These are phyloP conservation scores for Biscogniauxia marginata DNA, from an alignment of 2,329 filamentous ascomycete genomes.

Conservation along the genomic window DNA sequence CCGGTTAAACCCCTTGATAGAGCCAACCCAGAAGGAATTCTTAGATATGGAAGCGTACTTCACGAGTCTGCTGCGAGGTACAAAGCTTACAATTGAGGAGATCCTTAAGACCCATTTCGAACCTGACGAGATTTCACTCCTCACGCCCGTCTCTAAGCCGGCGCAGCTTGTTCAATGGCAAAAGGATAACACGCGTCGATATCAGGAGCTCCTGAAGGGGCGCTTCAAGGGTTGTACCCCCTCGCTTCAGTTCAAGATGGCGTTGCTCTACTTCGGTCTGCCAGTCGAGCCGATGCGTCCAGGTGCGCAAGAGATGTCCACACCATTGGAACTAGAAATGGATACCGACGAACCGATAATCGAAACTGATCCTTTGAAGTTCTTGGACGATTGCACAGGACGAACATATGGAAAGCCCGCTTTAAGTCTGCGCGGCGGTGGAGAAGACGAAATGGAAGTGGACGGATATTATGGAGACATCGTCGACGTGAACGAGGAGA, in stretches of 20 bases:
- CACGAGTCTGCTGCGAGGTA: constrained; percentile 21
- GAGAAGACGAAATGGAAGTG: background rate
- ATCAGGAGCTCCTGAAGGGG: constrained; percentile 28
- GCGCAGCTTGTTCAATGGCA: constrained; percentile 34
- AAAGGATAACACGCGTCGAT: constrained; percentile 30
- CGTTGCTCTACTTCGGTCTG: constrained; percentile 48
- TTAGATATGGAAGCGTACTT: constrained; percentile 29
- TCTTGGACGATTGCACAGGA: constrained; percentile 21
- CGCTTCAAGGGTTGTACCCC: constrained; percentile 31
- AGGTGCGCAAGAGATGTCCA: constrained; percentile 10
- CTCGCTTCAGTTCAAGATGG: constrained; percentile 40
- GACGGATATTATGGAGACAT: too few species aligned
- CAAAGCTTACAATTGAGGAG: constrained; percentile 23
- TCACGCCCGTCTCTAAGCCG: constrained; percentile 29
- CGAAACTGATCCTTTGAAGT: constrained; percentile 18
- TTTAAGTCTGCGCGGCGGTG: constrained; percentile 18
- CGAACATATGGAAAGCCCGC: constrained; percentile 1
- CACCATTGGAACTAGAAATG: constrained; percentile 12
- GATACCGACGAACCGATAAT: constrained; percentile 1
- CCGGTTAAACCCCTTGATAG: constrained; percentile 22
- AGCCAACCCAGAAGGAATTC: constrained; percentile 18
- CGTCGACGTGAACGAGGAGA: too few species aligned
- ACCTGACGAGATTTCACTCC: constrained; percentile 32
- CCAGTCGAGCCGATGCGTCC: constrained; percentile 41
- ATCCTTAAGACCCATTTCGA: constrained; percentile 38